A percentile compares a stretch with the other conserved stretches of the same genome.
phyloP scores from a whole-genome alignment of 495 filamentous ascomycete species.

The Chaetomium cochliodes region DNA sequence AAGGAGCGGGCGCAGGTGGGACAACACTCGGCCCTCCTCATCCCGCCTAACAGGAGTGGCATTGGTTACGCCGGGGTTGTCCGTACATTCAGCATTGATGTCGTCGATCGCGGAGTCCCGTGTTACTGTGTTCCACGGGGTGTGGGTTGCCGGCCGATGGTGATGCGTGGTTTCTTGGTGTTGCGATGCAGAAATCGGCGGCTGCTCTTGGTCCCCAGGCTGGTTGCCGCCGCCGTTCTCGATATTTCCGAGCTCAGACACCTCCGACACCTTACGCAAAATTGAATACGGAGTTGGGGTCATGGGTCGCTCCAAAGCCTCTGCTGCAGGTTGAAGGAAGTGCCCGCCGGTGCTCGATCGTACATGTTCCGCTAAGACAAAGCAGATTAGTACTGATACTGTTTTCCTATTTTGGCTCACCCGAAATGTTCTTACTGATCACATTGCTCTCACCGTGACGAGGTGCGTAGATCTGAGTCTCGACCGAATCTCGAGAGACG shows the following conservation, averaged over 20 bases:
- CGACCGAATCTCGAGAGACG: conserved; percentile 2
- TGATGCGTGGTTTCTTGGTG: background rate
- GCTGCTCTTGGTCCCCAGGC: background rate
- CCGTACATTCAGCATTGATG: no score
- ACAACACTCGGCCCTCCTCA: background rate
- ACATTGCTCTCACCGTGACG: background rate
- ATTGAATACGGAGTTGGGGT: conserved; percentile 17
- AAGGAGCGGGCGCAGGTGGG: background rate
- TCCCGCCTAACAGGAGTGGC: background rate
- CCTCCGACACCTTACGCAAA: conserved; percentile 13
- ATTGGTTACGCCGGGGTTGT: background rate
- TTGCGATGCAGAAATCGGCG: background rate
- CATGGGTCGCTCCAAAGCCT: conserved; percentile 8
- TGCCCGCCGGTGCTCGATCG: background rate
- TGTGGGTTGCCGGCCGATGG: background rate
- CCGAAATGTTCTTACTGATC: background rate
- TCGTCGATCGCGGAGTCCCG: background rate
- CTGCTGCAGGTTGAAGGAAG: background rate
- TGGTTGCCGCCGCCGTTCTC: background rate
- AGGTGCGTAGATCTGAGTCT: conserved; percentile 14
- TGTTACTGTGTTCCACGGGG: no score
- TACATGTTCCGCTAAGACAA: background rate
- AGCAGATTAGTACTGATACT: background rate
- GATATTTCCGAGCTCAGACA: background rate
- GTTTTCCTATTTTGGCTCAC: background rate